Percentiles rank a stretch among this genome's conserved stretches.
phyloP scores from a whole-genome alignment of 1,284 basidiomycete genomes.

The Leccinum pallidistipes region DNA sequence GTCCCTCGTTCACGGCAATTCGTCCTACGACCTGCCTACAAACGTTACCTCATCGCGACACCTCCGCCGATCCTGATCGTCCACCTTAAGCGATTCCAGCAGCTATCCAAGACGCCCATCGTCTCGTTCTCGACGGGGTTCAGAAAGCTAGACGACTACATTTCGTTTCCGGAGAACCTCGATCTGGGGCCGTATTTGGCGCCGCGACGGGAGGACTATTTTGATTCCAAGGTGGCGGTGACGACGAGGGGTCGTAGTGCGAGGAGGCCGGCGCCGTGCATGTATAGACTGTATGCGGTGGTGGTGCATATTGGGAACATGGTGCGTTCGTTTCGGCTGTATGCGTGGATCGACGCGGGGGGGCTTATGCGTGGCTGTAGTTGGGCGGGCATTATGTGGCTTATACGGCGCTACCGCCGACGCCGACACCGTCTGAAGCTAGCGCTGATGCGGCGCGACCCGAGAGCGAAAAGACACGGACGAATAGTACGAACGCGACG shows the following conservation, averaged over 20 bases:
- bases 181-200: conserved; percentile 87
- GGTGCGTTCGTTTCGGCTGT: conserved; percentile 45
- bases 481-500: conserved; percentile 7
- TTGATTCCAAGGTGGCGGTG: conserved; percentile 36
- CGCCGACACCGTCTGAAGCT: conserved; percentile 14
- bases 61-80: conserved; percentile 89
- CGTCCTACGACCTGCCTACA: conserved; percentile 83
- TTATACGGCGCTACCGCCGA: conserved; percentile 64
- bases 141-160: conserved; percentile 87
- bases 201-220: conserved; percentile 73
- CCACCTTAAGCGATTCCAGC: conserved; percentile 93
- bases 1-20: conserved; percentile 56
- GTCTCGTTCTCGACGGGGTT: conserved; percentile 61
- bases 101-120: conserved; percentile 52
- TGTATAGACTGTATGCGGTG: conserved; percentile 79
- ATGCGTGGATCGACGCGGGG: neutral
- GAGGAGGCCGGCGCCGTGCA: conserved; percentile 49
- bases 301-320: conserved; percentile 92
- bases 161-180: conserved; percentile 84
- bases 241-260: conserved; percentile 29
- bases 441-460: neutral
- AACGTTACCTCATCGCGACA: conserved; percentile 87
- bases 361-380: conserved; percentile 36
- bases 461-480: conserved; percentile 14
- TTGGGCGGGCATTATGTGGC: conserved; percentile 85